phyloP scores from a whole-genome alignment of 2,329 filamentous ascomycete species.

The Pyrenochaeta sp. region DNA sequence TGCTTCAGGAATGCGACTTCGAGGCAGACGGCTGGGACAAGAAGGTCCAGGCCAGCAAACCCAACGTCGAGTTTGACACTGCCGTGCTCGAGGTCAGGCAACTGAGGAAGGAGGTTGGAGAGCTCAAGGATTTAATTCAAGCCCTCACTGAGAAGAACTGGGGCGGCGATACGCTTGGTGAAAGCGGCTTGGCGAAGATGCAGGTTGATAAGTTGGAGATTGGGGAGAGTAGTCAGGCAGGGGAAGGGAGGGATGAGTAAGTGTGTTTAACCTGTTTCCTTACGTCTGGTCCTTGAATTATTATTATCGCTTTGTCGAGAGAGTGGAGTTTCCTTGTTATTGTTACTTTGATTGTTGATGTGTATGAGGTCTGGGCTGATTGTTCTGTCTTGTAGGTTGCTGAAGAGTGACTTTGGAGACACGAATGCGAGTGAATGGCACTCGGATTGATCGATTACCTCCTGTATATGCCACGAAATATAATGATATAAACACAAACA shows the following conservation, averaged over 20 bases:
- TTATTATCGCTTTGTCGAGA: not conserved
- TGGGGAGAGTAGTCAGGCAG: constrained; percentile 34
- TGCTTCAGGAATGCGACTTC: constrained; percentile 74
- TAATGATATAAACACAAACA: no score
- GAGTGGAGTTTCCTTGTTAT: not conserved
- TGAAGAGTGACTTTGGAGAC: constrained; percentile 30
- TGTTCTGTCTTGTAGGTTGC: constrained; percentile 2
- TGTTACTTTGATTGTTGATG: constrained; percentile 8
- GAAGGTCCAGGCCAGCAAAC: constrained; percentile 75
- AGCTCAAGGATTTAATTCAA: constrained; percentile 52
- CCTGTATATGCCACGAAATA: no score
- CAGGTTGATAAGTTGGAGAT: constrained; percentile 19
- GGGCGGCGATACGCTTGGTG: constrained; percentile 41
- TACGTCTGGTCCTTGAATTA: not conserved
- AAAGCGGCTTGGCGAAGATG: constrained; percentile 30
- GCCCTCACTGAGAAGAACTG: constrained; percentile 36
- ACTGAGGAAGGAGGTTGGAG: constrained; percentile 53
- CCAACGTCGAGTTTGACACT: constrained; percentile 81
- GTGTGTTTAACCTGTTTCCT: constrained; percentile 2
- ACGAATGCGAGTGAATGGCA: constrained; percentile 31
- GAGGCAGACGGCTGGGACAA: constrained; percentile 86
- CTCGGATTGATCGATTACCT: constrained; percentile 13
- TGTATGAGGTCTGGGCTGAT: constrained; percentile 1
- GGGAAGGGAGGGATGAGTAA: constrained; percentile 30
- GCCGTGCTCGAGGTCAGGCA: constrained; percentile 70